phyloP scores from a whole-genome alignment of 2,329 filamentous ascomycete species.

The Claviceps capensis region DNA sequence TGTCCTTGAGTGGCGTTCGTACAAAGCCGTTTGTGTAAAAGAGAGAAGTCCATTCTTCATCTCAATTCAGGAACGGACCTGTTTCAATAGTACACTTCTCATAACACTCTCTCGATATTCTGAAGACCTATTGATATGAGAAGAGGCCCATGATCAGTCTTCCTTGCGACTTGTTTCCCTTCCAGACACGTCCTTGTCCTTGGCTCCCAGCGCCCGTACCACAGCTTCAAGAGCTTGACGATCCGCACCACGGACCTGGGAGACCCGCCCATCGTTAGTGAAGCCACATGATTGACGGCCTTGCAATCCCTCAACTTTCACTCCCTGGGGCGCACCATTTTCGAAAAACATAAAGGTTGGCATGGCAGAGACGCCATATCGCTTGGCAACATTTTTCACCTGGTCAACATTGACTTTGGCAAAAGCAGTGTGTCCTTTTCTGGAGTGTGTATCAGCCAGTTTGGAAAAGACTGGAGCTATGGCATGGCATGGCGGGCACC shows the following conservation, averaged over 20 bases:
- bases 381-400: constrained; percentile 32
- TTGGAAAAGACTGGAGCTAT: constrained; percentile 39
- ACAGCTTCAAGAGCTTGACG: constrained; percentile 14
- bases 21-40: too few relatives aligned
- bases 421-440: constrained; percentile 10
- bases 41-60: too few relatives aligned
- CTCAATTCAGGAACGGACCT: too few relatives aligned
- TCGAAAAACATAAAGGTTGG: constrained; percentile 86
- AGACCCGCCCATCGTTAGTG: constrained; percentile 15
- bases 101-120: too few relatives aligned
- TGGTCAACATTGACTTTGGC: constrained; percentile 11
- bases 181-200: neutral
- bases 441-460: constrained; percentile 19
- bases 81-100: too few relatives aligned
- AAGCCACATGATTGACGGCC: constrained; percentile 11
- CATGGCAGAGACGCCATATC: constrained; percentile 79
- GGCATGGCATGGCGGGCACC: constrained; percentile 35
- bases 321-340: constrained; percentile 40
- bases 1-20: too few relatives aligned
- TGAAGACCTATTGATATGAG: too few relatives aligned
- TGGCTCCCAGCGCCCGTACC: constrained; percentile 13
- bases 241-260: constrained; percentile 18
- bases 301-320: constrained; percentile 16
- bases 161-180: neutral
- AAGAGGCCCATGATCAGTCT: neutral